Conservation (phyloP, 2,329 filamentous ascomycete species). For the Xenosphaeropsis pyriputrescens region DNA sequence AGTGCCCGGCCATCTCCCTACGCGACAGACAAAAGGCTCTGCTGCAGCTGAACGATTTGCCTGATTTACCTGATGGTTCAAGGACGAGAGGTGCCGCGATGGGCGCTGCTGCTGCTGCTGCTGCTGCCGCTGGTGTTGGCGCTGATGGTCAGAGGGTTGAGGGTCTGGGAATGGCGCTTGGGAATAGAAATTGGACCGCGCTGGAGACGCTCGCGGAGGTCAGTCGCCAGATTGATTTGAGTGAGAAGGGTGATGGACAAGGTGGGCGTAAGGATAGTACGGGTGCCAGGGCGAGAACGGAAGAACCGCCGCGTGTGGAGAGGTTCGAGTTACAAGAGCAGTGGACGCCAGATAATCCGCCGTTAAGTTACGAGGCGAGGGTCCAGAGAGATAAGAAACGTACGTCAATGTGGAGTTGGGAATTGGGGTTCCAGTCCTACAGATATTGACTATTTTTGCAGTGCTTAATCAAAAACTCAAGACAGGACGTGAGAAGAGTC, state of each 20-base stretch:
- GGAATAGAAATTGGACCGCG: constrained; percentile 56
- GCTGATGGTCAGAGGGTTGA: constrained; percentile 21
- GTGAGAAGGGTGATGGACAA: constrained; percentile 41
- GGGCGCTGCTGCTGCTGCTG: constrained; percentile 22
- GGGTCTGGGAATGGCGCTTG: constrained; percentile 20
- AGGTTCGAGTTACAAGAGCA: constrained; percentile 41
- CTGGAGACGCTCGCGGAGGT: constrained; percentile 81
- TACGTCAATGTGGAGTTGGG: constrained; percentile 11
- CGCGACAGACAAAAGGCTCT: constrained; percentile 63
- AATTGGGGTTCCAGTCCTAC: too few species aligned
- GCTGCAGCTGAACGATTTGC: constrained; percentile 57
- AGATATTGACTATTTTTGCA: background rate
- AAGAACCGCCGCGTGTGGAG: constrained; percentile 10
- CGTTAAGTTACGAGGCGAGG: constrained; percentile 30
- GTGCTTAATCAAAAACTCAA: constrained; percentile 6
- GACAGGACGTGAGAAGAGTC: too few species aligned
- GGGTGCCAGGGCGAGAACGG: constrained; percentile 7
- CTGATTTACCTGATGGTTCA: constrained; percentile 27
- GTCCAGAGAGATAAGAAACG: constrained; percentile 22
- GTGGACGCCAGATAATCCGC: constrained; percentile 40
- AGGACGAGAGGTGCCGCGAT: constrained; percentile 10
- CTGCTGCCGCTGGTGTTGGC: constrained; percentile 13
- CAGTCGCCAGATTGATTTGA: constrained; percentile 62
- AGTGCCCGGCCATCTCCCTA: constrained; percentile 66
- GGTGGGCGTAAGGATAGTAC: constrained; percentile 29